A percentile compares a stretch with the other conserved stretches of the same genome.
phyloP scores from a whole-genome alignment of 139 green algal species.

The Zygnema cylindricum region DNA sequence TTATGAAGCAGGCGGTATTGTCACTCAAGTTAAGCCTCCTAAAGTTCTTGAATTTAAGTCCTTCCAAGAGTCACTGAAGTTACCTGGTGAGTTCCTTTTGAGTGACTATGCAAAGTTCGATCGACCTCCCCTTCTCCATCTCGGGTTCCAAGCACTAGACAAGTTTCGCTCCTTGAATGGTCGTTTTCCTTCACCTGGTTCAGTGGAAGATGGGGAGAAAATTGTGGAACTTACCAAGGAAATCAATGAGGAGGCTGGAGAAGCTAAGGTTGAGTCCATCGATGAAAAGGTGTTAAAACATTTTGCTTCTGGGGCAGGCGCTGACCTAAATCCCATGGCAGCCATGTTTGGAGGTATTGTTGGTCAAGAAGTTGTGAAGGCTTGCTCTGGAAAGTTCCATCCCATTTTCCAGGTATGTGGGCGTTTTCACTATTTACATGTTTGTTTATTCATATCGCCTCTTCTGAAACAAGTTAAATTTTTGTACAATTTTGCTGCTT shows the following conservation, averaged over 20 bases:
- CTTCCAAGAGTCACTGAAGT: constrained; percentile 73
- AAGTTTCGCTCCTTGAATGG: constrained; percentile 68
- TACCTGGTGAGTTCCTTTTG: constrained; percentile 95
- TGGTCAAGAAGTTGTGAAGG: constrained; percentile 97
- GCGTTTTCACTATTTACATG: too few relatives aligned
- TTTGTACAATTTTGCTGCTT: too few relatives aligned
- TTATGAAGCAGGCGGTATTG: constrained; percentile 86
- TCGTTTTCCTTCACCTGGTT: constrained; percentile 71
- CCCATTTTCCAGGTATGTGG: constrained; percentile 81
- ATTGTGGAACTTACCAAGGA: constrained; percentile 74
- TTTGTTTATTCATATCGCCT: too few relatives aligned
- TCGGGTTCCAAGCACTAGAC: constrained; percentile 93
- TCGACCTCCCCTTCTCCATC: constrained; percentile 84
- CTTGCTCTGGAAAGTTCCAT: constrained; percentile 94
- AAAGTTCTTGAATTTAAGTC: constrained; percentile 87
- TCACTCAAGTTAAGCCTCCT: constrained; percentile 84
- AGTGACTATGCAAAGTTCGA: constrained; percentile 97
- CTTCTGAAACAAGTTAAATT: too few relatives aligned
- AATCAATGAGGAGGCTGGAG: constrained; percentile 70
- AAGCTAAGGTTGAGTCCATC: constrained; percentile 31
- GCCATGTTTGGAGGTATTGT: constrained; percentile 96
- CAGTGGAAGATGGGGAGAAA: constrained; percentile 73
- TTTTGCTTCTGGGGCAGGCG: constrained; percentile 37
- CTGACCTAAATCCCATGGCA: constrained; percentile 81
- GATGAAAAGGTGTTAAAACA: constrained; percentile 46